These are phyloP conservation scores for Heliosperma pusillum DNA, from an alignment of 148 eudicot species.

Conservation along the genomic window DNA sequence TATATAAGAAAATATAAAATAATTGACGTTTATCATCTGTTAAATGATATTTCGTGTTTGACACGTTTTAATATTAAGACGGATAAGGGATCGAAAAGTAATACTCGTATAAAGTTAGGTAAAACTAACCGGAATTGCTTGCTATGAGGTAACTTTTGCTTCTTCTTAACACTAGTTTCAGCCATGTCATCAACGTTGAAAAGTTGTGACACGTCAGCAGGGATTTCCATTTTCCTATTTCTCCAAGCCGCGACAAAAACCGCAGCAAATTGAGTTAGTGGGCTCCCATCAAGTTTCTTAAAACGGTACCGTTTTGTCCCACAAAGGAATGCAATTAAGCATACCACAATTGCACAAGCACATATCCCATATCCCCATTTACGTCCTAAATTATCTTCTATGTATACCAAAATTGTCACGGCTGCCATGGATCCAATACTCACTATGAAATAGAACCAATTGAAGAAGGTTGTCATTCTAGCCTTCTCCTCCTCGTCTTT, in stretches of 20 bases:
- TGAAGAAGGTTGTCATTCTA: constrained; percentile 58
- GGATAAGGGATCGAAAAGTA: too few species aligned
- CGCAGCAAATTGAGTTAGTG: constrained; percentile 52
- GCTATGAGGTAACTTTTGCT: constrained; percentile 39
- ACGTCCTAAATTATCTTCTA: constrained; percentile 68
- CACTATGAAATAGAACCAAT: constrained; percentile 82
- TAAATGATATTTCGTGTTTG: too few species aligned
- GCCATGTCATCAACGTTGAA: constrained; percentile 45
- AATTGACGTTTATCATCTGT: too few species aligned
- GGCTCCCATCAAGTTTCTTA: constrained; percentile 73
- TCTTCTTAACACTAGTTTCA: constrained; percentile 29
- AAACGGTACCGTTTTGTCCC: constrained; percentile 61
- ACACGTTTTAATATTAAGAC: too few species aligned
- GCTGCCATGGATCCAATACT: constrained; percentile 69
- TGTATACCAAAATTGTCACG: constrained; percentile 71
- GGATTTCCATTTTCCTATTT: constrained; percentile 43
- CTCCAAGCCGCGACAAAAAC: constrained; percentile 62
- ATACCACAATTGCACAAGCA: constrained; percentile 45
- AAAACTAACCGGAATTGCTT: constrained; percentile 35
- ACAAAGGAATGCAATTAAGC: constrained; percentile 35
- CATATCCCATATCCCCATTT: constrained; percentile 78
- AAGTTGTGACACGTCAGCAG: constrained; percentile 42
- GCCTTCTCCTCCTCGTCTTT: constrained; percentile 47
- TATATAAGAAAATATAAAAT: too few species aligned
- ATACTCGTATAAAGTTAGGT: too few species aligned